Evolutionary conservation across 208 protist species (phyloP).

Genomic region (Leishmania braziliensis): DNA sequence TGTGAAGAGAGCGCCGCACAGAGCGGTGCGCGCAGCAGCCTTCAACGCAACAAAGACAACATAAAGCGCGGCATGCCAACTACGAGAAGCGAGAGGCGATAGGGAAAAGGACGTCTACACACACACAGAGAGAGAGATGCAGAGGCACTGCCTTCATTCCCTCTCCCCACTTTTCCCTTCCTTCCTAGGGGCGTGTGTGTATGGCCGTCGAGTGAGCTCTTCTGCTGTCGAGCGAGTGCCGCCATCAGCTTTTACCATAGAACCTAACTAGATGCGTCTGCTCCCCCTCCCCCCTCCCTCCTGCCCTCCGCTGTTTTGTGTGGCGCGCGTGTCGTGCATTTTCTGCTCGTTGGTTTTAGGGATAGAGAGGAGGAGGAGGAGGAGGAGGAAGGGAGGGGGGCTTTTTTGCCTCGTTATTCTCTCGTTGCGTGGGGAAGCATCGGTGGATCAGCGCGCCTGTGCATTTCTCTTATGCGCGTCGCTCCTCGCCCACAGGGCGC

Average conservation of each 20-base stretch:
- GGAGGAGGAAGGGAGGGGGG: no score
- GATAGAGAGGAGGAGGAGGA: no score
- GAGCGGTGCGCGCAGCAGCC: neutral
- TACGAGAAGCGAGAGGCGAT: neutral
- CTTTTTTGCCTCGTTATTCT: no score
- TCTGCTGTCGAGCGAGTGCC: neutral
- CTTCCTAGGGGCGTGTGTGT: neutral
- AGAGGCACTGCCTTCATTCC: neutral
- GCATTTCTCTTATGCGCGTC: no score
- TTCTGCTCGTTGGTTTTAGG: no score
- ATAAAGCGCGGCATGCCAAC: neutral
- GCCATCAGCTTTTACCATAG: neutral
- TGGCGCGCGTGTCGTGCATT: neutral
- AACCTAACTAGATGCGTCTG: neutral
- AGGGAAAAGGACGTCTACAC: neutral
- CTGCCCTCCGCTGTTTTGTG: neutral
- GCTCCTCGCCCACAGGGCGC: no score
- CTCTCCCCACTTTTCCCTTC: neutral
- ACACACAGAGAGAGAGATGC: neutral
- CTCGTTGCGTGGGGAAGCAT: no score
- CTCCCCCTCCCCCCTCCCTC: neutral
- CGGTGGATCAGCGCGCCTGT: no score
- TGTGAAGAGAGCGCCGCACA: conserved; percentile 37
- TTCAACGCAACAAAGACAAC: neutral
- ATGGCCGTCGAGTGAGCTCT: neutral